These are phyloP conservation scores for Batkoa obscura DNA, from an alignment of 371 early-diverging fungal genomes.

Conservation along the genomic window DNA sequence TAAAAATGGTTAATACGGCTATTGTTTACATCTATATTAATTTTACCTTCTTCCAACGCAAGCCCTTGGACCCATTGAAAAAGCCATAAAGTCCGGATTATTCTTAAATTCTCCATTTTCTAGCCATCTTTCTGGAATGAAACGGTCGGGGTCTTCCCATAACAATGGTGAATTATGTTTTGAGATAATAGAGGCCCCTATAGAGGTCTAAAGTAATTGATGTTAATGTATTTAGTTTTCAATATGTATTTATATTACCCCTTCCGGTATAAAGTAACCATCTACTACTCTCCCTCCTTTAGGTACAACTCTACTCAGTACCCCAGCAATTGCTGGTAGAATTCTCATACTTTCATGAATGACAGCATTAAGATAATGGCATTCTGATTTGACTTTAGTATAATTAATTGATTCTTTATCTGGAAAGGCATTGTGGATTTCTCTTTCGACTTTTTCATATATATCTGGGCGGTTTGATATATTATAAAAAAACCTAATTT, in stretches of 20 bases:
- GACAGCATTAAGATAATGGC: slow-evolving; percentile 1
- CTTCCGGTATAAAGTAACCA: slow-evolving; percentile 9
- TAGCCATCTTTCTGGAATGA: slow-evolving; percentile 3
- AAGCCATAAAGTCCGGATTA: not conserved
- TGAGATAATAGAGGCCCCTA: not conserved
- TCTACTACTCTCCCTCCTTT: slow-evolving; percentile 10
- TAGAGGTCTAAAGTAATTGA: not conserved
- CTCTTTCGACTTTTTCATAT: not conserved
- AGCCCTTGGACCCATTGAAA: not conserved
- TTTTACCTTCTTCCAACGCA: slow-evolving; percentile 4
- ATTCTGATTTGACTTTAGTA: not conserved
- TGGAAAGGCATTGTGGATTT: not conserved
- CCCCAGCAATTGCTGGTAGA: not conserved
- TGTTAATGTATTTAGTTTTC: not conserved
- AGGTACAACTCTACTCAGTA: slow-evolving; percentile 13
- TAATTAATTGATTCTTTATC: not conserved
- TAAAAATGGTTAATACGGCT: not conserved
- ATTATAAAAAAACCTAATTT: not conserved
- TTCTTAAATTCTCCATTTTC: not conserved
- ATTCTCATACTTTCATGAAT: slow-evolving; percentile 4
- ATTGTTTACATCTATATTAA: not conserved
- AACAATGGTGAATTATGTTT: not conserved
- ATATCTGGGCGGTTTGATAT: not conserved
- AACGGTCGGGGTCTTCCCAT: not conserved
- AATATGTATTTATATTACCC: slow-evolving; percentile 1